Conservation (phyloP, 768 basidiomycete genomes). For the Mycena vitilis region DNA sequence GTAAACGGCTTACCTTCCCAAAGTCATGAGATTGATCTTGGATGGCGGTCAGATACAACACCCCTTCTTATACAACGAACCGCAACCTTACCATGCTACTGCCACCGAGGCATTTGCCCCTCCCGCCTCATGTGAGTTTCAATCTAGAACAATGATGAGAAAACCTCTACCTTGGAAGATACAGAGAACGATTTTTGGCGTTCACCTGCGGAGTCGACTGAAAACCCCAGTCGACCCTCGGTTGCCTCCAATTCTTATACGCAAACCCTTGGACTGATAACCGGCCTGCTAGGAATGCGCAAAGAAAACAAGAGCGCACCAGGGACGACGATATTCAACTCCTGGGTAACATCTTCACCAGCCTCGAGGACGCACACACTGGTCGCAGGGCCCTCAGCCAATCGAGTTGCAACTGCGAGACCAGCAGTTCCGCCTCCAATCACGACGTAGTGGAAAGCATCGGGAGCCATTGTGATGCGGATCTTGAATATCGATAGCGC, state of each 20-base stretch:
- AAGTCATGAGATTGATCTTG: constrained; percentile 37
- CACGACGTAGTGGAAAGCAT: constrained; percentile 1
- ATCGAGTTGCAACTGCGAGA: not conserved
- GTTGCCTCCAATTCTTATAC: constrained; percentile 7
- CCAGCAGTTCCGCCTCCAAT: constrained; percentile 13
- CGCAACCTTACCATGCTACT: constrained; percentile 20
- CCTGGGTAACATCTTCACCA: constrained; percentile 8
- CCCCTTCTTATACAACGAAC: no score
- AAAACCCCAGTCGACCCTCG: constrained; percentile 17
- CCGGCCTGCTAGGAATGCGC: not conserved
- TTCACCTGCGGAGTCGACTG: constrained; percentile 11
- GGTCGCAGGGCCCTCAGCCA: constrained; percentile 1
- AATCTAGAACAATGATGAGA: no score
- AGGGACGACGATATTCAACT: constrained; percentile 4
- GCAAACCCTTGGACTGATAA: not conserved
- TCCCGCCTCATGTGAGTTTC: not conserved
- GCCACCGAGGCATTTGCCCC: constrained; percentile 38
- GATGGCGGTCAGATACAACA: not conserved
- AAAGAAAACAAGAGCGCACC: not conserved
- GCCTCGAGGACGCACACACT: constrained; percentile 20
- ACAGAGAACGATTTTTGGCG: constrained; percentile 18
- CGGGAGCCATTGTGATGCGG: no score
- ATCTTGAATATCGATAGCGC: no score
- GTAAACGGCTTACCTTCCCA: constrained; percentile 21
- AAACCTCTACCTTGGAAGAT: constrained; percentile 18